Base-by-base conservation (phyloP, 192 early-diverging fungal genomes). In the Funneliformis mosseae region DNA sequence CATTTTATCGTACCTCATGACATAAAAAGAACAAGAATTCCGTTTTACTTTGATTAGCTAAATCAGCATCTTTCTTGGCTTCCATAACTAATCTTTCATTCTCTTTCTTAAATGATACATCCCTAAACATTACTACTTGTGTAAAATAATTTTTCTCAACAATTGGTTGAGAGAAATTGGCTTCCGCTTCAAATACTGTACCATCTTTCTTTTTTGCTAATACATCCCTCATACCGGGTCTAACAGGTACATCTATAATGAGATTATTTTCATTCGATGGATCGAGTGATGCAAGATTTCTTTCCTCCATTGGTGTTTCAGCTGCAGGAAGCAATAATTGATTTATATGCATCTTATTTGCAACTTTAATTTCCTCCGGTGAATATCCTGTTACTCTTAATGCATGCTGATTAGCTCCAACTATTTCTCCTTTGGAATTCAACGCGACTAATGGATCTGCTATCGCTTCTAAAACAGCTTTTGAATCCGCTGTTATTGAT, bases 161-260 rank as follows among this genome's bases (percentile, higher is more conserved):
- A 70, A 70, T 21, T 23, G 28, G 68, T 42, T 70, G 68, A 6
- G 68, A 70, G 10, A 70, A 70, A 42, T 70, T 70, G 21, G 68
- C 68, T 41, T 70, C 68, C 0, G 68, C 33, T 70, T 70, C 68
- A 70, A 70, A 70, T n/a, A 8, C 21, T n/a, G 68, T 70, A 69
- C 74, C 74, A 67, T 76, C 74, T 25, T 76, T 76, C 21, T n/a
- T 76, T 28, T 23, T 70, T n/a, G 74, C 74, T n/a, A 76, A 23
- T 38, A 76, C 61, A 33, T 76, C 74, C 21, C 61, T 70, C 74
- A 63, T 76, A 39, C 61, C 74, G 8, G 74, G 74, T 0, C 61
- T 27, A 27, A 63, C 74, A 21, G 74, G 61, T 18, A 59, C 74
- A 66, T 76, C 27, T 27, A 38, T 39, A 5, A 55, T 21, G 16